Base-by-base conservation (phyloP, 441 rosid genomes). In the Gossypium gossypioides region DNA sequence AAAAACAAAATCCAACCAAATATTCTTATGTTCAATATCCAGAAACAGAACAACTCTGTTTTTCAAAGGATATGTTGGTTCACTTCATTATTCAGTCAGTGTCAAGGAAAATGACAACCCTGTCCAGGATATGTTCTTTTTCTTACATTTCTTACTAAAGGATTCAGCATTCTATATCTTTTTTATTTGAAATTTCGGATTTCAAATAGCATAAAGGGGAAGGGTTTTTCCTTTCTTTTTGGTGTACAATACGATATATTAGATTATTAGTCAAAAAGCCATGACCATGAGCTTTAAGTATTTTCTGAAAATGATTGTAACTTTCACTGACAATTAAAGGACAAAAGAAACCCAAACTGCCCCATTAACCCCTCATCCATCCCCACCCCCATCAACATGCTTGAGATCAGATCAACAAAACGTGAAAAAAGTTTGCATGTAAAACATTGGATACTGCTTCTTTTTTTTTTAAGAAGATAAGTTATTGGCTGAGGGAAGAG, bases 11-110 rank as follows among this genome's bases (percentile, higher is more conserved):
- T 58, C 68, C 48, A 46, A 40, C 60, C 64, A 58, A 65, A 25
- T 68, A n/a, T 13, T 65, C 56, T 13, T 13, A 6, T 2, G 32
- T 65, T 46, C 40, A 42, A 42, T 6, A 4, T 64, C 69, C 22
- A 24, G 57, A 40, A 48, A 66, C 71, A 24, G 22, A 15, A 48
- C 69, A 68, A 63, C 62, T 76, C 62, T 76, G 72, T 71, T 62
- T 72, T 76, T 12, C 16, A n/a, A 48, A n/a, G 55, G 55, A 50
- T n/a, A 50, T 32, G 37, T 15, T n/a, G 55, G 55, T 50, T 50
- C 19, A 18, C 21, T 54, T 10, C 58, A 32, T 29, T 32, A 5
- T 32, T 32, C 37, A 32, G 4, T 46, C 51, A 46, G 5, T 46
- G 55, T 15, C 55, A 15, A 50, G 55, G 55, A 52, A 18, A 52